phyloP scores from a whole-genome alignment of 805 yeast genomes.

The Lipomyces lipofer region DNA sequence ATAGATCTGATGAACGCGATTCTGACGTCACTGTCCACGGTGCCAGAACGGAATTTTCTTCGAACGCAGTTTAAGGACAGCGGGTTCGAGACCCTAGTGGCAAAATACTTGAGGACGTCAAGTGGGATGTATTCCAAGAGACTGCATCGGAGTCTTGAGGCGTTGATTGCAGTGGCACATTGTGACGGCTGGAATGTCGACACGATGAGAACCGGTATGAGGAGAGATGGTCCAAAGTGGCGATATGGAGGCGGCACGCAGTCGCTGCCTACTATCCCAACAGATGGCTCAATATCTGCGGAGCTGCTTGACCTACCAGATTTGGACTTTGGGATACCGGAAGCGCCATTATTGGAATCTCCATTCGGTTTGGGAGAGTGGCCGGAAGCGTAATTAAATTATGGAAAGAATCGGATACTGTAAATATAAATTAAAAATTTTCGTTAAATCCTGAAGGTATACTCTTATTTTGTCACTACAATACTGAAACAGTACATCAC shows the following conservation, averaged over 20 bases:
- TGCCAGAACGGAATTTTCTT: not conserved
- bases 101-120: slow-evolving; percentile 12
- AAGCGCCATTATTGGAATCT: no score
- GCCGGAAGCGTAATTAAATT: no score
- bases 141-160: slow-evolving; percentile 9
- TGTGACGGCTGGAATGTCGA: slow-evolving; percentile 24
- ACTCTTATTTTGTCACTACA: no score
- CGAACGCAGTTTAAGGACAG: slow-evolving; percentile 12
- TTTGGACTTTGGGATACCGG: not conserved
- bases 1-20: slow-evolving; percentile 19
- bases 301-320: slow-evolving; percentile 4
- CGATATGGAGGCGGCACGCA: not conserved
- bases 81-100: slow-evolving; percentile 21
- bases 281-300: not conserved
- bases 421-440: no score
- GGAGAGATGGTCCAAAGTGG: not conserved
- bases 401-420: no score
- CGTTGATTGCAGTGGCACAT: slow-evolving; percentile 7
- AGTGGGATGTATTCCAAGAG: not conserved
- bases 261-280: not conserved
- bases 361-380: no score
- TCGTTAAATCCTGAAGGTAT: no score
- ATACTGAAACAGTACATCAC: no score
- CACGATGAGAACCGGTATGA: slow-evolving; percentile 18
- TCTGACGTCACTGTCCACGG: slow-evolving; percentile 6